Conservation (phyloP, 129 eudicot species). For the Tagetes erecta region DNA sequence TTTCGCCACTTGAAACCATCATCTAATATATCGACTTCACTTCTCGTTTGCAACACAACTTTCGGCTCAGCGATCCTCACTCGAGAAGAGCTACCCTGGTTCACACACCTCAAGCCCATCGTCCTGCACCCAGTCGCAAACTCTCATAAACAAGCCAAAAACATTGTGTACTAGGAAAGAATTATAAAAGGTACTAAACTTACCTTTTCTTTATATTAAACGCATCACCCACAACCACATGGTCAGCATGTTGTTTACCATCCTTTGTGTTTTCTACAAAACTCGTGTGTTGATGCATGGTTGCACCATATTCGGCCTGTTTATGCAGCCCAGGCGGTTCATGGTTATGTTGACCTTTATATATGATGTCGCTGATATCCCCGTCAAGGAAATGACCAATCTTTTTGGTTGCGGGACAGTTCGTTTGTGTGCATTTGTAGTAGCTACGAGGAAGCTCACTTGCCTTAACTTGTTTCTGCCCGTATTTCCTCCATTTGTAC, state of each 20-base stretch:
- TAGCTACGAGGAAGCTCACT: slow-evolving; percentile 83
- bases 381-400: slow-evolving; percentile 73
- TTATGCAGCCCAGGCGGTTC: slow-evolving; percentile 54
- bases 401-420: slow-evolving; percentile 81
- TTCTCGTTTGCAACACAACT: slow-evolving; percentile 78
- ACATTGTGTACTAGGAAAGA: too few species aligned
- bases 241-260: not conserved
- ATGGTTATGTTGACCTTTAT: slow-evolving; percentile 86
- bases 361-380: slow-evolving; percentile 69
- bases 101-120: slow-evolving; percentile 40
- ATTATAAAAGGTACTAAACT: not conserved
- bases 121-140: slow-evolving; percentile 46
- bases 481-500: slow-evolving; percentile 92
- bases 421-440: slow-evolving; percentile 62
- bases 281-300: slow-evolving; percentile 13
- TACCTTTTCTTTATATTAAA: slow-evolving; percentile 71
- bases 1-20: slow-evolving; percentile 97
- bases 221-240: slow-evolving; percentile 1
- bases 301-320: slow-evolving; percentile 42
- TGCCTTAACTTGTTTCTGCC: slow-evolving; percentile 89
- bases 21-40: slow-evolving; percentile 88
- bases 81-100: slow-evolving; percentile 37
- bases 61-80: slow-evolving; percentile 59
- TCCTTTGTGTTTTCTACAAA: not conserved
- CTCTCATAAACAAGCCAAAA: not conserved